Base-by-base conservation (phyloP, 768 basidiomycete species). In the Leccinum truebloodii region DNA sequence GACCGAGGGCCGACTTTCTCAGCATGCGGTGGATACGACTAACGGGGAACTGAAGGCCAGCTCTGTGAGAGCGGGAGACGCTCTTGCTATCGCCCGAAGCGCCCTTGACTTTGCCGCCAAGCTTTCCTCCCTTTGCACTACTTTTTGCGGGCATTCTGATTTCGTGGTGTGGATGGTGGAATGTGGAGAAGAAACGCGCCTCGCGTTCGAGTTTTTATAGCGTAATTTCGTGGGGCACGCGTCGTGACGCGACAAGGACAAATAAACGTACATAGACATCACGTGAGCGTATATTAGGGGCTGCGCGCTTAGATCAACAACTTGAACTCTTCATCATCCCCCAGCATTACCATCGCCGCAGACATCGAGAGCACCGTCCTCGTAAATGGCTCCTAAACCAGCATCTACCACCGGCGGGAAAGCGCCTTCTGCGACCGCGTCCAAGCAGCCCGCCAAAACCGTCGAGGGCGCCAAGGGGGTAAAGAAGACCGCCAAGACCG, bases 1-100 rank as follows among this genome's bases (percentile, higher is more conserved):
- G 87, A 34, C 91, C 88, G 67, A 92, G 92, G 79, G 91, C 91
- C 62, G 91, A 90, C 74, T 83, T 85, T 82, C 94, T 92, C 69
- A 95, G 76, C 64, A 90, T 83, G 82, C 92, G 89, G 75, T 94
- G 92, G 68, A 95, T 88, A 87, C 94, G 70, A 79, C 94, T 92
- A 69, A 96, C 94, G 50, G 94, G 94, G 78, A 90, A 90, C 75
- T 91, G 89, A 56, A 91, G 86, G 59, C 89, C 89, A 48, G 89
- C 89, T 70, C 83, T 86, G 44, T 87, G 82, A 13, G 89, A 90
- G 64, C 89, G 89, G 1, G 88, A 89, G 62, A 84, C 83, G 12
- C 83, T 73, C 85, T 89, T 71, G 64, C 10, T 3, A 12, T 61
- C 22, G 69, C 70, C 7, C 79, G 5, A 1, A 2, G 2, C 79